Evolutionary conservation across 352 stramenopile genomes (phyloP), one percentile per base, ranked within the genome.

Genomic region (Phytophthora megakarya): DNA sequence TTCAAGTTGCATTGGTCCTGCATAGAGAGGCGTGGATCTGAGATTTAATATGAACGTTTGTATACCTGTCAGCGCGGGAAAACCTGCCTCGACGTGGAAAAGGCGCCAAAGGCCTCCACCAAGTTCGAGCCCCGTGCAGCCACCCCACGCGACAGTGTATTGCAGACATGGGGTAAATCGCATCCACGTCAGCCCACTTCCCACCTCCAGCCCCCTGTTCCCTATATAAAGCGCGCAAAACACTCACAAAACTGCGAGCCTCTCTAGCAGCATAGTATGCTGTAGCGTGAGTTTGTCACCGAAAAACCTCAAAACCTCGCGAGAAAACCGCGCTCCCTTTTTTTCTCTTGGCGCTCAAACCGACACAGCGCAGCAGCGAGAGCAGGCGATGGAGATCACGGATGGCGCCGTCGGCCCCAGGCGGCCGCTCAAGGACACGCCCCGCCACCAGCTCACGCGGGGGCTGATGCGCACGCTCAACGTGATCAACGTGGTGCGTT

Each of bases 381-480:
- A 64, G 39, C 9, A 23, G 37, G 37, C 19, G 26, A 72, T 75
- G 64, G 58, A 73, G 50, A 68, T 50, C 40, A 71, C 40, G 40
- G 52, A 64, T 32, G 58, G 37, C 39, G 40, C 38, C 16, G 50
- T 37, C 46, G 43, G 30, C 40, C 25, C 62, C 56, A 62, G 45
- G 61, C 80, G 80, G 30, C 22, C 54, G 38, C 61, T 74, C 26
- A 68, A 69, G 19, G 60, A 80, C 39, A 72, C 69, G 49, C 84
- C 81, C 25, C 59, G 84, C 45, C 38, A 78, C 39, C 76, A 98
- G 81, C 87, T 99, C 57, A 97, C 91, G 28, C 65, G 95, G 8
- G 73, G 86, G 19, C 86, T 99, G 38, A 97, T 99, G 75, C 81
- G 97, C 66, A 99, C 97, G 15, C 98, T 99, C 76, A 99, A 98